Evolutionary conservation across 345 rosid genomes (phyloP), one percentile per base, ranked within the genome.

Genomic region (Euphorbia tirucalli): DNA sequence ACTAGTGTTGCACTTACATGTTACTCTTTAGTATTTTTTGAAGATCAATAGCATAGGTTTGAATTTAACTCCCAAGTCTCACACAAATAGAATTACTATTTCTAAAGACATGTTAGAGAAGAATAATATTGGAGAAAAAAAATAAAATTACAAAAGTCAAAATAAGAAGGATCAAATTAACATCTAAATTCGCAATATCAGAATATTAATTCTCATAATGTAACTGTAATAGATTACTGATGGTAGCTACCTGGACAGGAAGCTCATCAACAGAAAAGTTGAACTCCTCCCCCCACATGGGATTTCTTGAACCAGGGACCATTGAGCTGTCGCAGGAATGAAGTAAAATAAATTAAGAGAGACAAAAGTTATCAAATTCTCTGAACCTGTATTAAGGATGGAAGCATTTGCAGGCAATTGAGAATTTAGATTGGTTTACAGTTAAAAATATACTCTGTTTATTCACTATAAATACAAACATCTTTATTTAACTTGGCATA

Each of bases 221-320:
- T 11, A 30, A 70, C 13, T 27, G 46, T 11, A 5, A 70, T 54
- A 68, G n/a, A n/a, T n/a, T n/a, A 58, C 68, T 13, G 69, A 75
- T 9, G 62, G 70, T 31, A 37, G 66, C 55, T 83, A 92, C 99
- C 97, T 93, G 80, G 55, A 77, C 92, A 81, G 97, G 98, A 77
- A 95, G 97, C 85, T 90, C 89, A 67, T 93, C 96, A 44, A 84
- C 89, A 61, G 92, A 85, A 77, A 95, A 90, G 80, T 93, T 86
- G 79, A 95, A 92, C 86, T 95, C 97, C 81, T 95, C 99, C 68
- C 98, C 98, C 99, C 98, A 95, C 98, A 95, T 85, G 37, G 99
- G 99, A 85, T 95, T 89, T 87, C 98, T 87, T 71, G 98, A 90
- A 82, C 97, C 96, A 73, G 96, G 98, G 75, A 95, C 87, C 99